Evolutionary conservation across 176 grass and related monocot genomes (phyloP).

Genomic region (Canna indica): DNA sequence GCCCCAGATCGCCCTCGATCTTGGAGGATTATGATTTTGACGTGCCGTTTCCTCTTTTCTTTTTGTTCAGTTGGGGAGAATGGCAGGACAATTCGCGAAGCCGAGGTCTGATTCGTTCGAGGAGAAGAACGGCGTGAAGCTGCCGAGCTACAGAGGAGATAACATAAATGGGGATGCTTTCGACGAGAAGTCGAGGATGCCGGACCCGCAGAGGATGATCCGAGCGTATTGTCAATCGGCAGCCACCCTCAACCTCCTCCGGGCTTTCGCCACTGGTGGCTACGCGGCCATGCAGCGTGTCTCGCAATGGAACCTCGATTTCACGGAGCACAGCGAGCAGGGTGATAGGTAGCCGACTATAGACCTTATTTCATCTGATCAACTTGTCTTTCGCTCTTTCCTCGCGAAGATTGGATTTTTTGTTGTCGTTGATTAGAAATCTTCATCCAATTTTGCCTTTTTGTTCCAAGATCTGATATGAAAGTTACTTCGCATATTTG

Average conservation of each 20-base stretch:
- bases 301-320: conserved; percentile 67
- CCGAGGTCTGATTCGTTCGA: conserved; percentile 42
- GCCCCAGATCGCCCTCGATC: not conserved
- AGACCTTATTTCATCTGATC: no score
- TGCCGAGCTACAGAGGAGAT: conserved; percentile 58
- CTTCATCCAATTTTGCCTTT: not conserved
- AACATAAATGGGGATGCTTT: conserved; percentile 63
- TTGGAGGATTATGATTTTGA: not conserved
- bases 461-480: not conserved
- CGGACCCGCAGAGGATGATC: conserved; percentile 64
- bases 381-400: not conserved
- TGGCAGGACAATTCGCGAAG: conserved; percentile 62
- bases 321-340: conserved; percentile 55
- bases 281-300: conserved; percentile 63
- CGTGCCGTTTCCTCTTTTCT: not conserved
- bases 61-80: conserved; percentile 39
- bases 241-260: conserved; percentile 56
- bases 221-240: conserved; percentile 53
- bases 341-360: conserved; percentile 40
- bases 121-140: conserved; percentile 40
- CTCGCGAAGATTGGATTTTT: not conserved
- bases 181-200: conserved; percentile 50
- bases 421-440: not conserved
- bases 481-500: not conserved
- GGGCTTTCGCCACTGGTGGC: conserved; percentile 60